Base-by-base conservation (phyloP, 306 rosid species). In the Delonix regia region DNA sequence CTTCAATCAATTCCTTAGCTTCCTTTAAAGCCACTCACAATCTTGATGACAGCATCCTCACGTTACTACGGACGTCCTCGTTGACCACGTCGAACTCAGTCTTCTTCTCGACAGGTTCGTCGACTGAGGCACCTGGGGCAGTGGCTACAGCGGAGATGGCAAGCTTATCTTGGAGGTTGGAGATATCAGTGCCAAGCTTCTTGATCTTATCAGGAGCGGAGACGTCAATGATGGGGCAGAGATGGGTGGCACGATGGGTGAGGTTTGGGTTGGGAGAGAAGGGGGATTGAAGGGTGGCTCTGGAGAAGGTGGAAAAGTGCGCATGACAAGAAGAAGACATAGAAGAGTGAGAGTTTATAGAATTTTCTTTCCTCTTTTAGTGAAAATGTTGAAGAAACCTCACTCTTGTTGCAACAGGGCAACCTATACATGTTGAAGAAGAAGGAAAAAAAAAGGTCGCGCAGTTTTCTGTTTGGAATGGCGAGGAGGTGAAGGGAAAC, bases 21-120 rank as follows among this genome's bases (percentile, higher is more conserved):
- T 94, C 98, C 82, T 94, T 94, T 87, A 94, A 72, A 10, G 97
- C 97, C 80, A 94, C 98, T 92, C 57, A 92, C 98, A 15, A 97
- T 82, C 83, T 94, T 94, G 19, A 94, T 94, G 71, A 91, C 98
- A 28, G 97, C 82, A 18, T 94, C 69, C 98, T 84, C 4, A 90
- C 84, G 47, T 81, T 92, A 80, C 92, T 92, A 2, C 97, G 97
- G 0, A 94, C 98, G 0, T 94, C 98, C 69, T 94, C 97, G 64
- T 92, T 94, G 0, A 94, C 85, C 34, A 94, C 97, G 45, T 94
- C 98, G 66, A 94, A 94, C 84, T 94, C 98, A 15, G 98, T 94
- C 88, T 94, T 90, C 87, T 94, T 97, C 88, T 89, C 98, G 13
- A 81, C 65, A 1, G 28, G 86, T 0, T 72, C 97, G 0, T 59